A percentile compares a stretch with the other conserved stretches of the same genome.
Conservation (phyloP, 306 rosid species). For the Mucuna pruriens region DNA sequence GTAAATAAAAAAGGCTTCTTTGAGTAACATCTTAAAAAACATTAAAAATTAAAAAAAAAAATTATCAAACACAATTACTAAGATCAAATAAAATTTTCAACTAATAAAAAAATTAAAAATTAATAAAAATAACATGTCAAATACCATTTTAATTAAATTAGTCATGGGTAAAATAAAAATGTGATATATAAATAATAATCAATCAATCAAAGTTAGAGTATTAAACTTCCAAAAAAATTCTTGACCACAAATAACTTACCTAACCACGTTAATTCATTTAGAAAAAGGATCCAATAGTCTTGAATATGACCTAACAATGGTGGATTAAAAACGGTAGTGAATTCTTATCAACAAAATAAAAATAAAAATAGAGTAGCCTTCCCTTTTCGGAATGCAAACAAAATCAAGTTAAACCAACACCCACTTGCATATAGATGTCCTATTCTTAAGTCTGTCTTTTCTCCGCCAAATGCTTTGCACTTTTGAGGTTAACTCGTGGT, state of each 20-base stretch:
- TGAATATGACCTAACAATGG: conserved; percentile 16
- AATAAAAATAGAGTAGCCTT: too few relatives aligned
- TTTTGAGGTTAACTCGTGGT: neutral
- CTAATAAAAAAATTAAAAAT: too few relatives aligned
- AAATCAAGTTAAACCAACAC: neutral
- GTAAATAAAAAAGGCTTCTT: too few relatives aligned
- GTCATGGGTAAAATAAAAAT: neutral
- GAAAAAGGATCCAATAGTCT: neutral
- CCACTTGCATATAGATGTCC: neutral
- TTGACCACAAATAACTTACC: conserved; percentile 5
- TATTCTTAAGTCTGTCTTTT: neutral
- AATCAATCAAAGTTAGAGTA: neutral
- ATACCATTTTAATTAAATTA: too few relatives aligned
- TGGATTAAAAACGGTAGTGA: neutral
- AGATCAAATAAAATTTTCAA: too few relatives aligned
- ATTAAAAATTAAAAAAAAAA: too few relatives aligned
- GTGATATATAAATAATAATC: neutral
- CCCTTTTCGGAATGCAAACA: neutral
- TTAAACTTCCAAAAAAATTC: neutral
- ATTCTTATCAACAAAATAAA: neutral
- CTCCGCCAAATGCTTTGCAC: neutral
- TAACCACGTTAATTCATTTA: neutral
- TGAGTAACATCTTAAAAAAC: too few relatives aligned
- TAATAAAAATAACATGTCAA: too few relatives aligned
- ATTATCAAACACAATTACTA: too few relatives aligned